These are phyloP conservation scores for Tetrapyrgos nigripes DNA, from an alignment of 1,284 basidiomycete genomes.

Conservation along the genomic window DNA sequence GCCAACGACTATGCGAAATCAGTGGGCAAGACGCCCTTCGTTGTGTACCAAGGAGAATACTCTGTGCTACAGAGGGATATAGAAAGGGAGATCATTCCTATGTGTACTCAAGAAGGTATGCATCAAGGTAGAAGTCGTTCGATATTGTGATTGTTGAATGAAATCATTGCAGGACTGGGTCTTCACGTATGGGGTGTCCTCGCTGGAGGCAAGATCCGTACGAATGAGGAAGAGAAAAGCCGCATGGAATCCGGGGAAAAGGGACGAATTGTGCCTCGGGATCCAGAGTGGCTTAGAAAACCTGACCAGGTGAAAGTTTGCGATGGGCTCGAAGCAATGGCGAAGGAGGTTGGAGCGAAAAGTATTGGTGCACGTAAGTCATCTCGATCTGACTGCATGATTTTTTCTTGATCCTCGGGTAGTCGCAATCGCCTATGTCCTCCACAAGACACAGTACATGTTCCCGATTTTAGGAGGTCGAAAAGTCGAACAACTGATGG, in stretches of 20 bases:
- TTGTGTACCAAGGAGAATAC: conserved; percentile 13
- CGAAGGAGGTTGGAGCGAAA: conserved; percentile 7
- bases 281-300: neutral
- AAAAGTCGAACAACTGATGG: conserved; percentile 9
- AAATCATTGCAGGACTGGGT: conserved; percentile 7
- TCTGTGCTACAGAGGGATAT: conserved; percentile 15
- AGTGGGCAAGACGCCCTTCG: conserved; percentile 8
- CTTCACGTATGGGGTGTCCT: conserved; percentile 9
- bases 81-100: conserved; percentile 13
- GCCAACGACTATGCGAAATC: conserved; percentile 13
- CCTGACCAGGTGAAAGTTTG: conserved; percentile 9
- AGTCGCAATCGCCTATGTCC: conserved; percentile 14
- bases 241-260: conserved; percentile 7
- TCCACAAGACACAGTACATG: conserved; percentile 12
- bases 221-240: conserved; percentile 8
- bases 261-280: conserved; percentile 10
- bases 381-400: neutral
- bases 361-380: conserved; percentile 1
- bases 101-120: conserved; percentile 9
- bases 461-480: conserved; percentile 10
- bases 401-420: neutral
- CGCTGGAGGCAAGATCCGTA: conserved; percentile 8
- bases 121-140: too few relatives aligned
- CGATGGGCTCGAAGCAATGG: conserved; percentile 9
- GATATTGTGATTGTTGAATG: too few relatives aligned